Percentiles rank a stretch among this genome's conserved stretches.
Conservation (phyloP, 2,329 filamentous ascomycete genomes). For the Sporothrix mexicana region DNA sequence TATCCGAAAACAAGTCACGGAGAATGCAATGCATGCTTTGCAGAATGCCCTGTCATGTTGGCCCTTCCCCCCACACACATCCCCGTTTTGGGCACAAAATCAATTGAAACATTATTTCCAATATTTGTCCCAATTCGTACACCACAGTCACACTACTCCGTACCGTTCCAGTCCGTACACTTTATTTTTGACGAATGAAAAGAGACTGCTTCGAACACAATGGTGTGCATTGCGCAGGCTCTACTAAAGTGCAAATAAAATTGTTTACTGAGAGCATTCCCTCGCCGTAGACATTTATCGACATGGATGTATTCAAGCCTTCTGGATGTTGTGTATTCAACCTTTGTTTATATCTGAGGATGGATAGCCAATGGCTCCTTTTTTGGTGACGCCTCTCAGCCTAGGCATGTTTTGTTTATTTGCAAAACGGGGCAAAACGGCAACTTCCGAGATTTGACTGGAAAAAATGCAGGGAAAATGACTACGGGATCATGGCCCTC, state of each 20-base stretch:
- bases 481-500: neutral
- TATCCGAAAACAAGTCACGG: no score
- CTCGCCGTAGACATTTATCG: neutral
- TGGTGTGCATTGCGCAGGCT: neutral
- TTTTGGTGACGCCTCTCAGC: no score
- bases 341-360: no score
- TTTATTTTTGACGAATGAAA: neutral
- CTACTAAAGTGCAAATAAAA: no score
- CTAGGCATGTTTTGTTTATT: no score
- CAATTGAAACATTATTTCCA: neutral
- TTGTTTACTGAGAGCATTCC: neutral
- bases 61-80: neutral
- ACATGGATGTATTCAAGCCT: neutral
- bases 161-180: neutral
- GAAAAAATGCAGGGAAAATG: neutral
- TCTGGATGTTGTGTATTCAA: neutral
- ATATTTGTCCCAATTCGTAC: slow-evolving; percentile 24
- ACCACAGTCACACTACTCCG: neutral
- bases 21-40: neutral
- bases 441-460: slow-evolving; percentile 13
- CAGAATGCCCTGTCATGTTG: neutral
- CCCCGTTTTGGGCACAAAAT: slow-evolving; percentile 11
- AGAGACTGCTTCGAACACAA: neutral
- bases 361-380: no score
- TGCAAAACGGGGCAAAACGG: neutral